phyloP scores from a whole-genome alignment of 768 basidiomycete species.

The Mycena sanguinolenta region DNA sequence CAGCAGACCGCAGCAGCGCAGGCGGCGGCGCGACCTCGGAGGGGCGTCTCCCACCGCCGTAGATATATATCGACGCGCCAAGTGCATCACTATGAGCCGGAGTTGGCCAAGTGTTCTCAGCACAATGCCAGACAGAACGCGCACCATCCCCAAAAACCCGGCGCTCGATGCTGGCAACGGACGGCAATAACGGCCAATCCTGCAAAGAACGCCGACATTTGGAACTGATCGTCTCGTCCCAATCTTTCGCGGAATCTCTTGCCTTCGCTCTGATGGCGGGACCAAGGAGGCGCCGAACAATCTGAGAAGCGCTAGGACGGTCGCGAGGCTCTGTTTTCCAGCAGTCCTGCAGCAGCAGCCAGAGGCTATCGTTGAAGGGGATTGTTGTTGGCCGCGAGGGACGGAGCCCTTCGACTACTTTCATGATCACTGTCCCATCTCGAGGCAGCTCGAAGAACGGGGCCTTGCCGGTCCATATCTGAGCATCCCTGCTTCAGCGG shows the following conservation, averaged over 20 bases:
- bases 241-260: background rate
- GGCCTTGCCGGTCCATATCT: conserved; percentile 26
- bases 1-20: no score
- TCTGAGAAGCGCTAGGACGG: conserved; percentile 17
- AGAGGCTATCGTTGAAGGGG: conserved; percentile 8
- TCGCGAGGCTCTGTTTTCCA: conserved; percentile 18
- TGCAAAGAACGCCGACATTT: conserved; percentile 22
- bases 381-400: conserved; percentile 19
- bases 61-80: no score
- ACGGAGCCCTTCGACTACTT: conserved; percentile 9
- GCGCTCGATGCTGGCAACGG: conserved; percentile 15
- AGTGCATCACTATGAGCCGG: no score
- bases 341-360: conserved; percentile 27
- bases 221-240: conserved; percentile 29
- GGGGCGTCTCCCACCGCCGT: no score
- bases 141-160: conserved; percentile 14
- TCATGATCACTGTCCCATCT: conserved; percentile 16
- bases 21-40: no score
- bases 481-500: background rate
- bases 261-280: conserved; percentile 18
- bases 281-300: conserved; percentile 18
- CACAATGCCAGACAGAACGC: background rate
- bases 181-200: conserved; percentile 24
- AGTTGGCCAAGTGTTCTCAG: no score
- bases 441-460: conserved; percentile 21